Base-by-base conservation (phyloP, 805 yeast genomes). In the Lipomyces chichibuensis region DNA sequence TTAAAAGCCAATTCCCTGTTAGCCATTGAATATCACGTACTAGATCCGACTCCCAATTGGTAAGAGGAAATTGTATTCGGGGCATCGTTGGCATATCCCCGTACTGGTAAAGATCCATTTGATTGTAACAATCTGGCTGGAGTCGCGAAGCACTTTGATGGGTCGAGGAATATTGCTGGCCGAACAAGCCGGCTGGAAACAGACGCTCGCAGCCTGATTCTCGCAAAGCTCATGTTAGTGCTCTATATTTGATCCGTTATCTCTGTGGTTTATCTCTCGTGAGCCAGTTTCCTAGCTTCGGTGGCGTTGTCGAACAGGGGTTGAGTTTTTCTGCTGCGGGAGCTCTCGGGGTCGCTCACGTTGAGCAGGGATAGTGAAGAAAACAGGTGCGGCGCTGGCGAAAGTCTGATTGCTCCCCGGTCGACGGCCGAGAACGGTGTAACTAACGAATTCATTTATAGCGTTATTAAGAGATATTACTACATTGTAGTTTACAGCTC, bases 51-150 rank as follows among this genome's bases (percentile, higher is more conserved):
- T 2, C 67, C 67, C 3, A 64, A 52, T 33, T 20, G 43, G 43
- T 51, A 37, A 5, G 55, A 27, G 1, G 55, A 13, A 52, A 52
- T 29, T 6, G 27, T 7, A 27, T 29, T 37, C 23, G 23, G 20
- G 13, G 33, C 20, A 29, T 57, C 17, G 35, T 59, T 61, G n/a
- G 67, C 67, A 49, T 64, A 64, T 23, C 67, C 64, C 46, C 67
- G 35, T 23, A 32, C n/a, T 9, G 52, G 5, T 13, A 11, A 6
- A 17, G n/a, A n/a, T 3, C 49, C 8, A 43, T n/a, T 43, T 43
- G 49, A 7, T n/a, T 17, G 49, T 43, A 43, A 43, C n/a, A 43
- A n/a, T 43, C 49, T 43, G 20, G 3, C 3, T 43, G 20, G 49
- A 17, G 23, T 43, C 8, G 49, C 23, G 49, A 43, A 43, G 23